A percentile compares a stretch with the other conserved stretches of the same genome.
Evolutionary conservation across 768 basidiomycete species (phyloP).

Genomic region (Leccinum sublutescens): DNA sequence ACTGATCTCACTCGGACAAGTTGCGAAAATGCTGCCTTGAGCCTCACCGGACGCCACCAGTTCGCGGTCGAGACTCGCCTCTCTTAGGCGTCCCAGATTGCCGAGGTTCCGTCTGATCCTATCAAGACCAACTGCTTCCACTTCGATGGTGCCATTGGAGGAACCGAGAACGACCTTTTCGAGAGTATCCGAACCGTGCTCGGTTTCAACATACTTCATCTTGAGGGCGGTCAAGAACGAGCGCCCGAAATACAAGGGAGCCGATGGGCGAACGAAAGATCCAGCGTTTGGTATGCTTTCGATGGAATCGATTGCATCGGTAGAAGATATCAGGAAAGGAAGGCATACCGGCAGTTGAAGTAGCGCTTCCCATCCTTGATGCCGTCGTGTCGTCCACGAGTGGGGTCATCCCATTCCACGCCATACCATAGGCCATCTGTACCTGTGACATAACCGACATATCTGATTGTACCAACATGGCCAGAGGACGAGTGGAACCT

Average conservation of each 20-base stretch:
- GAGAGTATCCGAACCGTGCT: slow-evolving; percentile 47
- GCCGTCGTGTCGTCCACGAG: slow-evolving; percentile 87
- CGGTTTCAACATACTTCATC: slow-evolving; percentile 73
- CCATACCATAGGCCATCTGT: slow-evolving; percentile 83
- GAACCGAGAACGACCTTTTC: slow-evolving; percentile 77
- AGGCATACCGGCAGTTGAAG: slow-evolving; percentile 69
- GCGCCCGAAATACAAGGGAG: slow-evolving; percentile 53
- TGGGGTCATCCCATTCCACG: slow-evolving; percentile 92
- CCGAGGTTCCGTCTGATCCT: slow-evolving; percentile 73
- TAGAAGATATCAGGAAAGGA: slow-evolving; percentile 10
- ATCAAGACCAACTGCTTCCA: slow-evolving; percentile 82
- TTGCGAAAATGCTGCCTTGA: slow-evolving; percentile 49
- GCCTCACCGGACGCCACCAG: slow-evolving; percentile 53
- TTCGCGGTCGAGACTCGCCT: slow-evolving; percentile 77
- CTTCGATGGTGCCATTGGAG: slow-evolving; percentile 77
- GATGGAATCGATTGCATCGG: slow-evolving; percentile 6
- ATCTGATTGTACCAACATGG: slow-evolving; percentile 68
- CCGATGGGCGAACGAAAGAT: slow-evolving; percentile 78
- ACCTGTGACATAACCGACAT: slow-evolving; percentile 59
- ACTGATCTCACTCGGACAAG: slow-evolving; percentile 63
- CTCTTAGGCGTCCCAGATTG: slow-evolving; percentile 62
- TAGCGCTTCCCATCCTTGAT: slow-evolving; percentile 73
- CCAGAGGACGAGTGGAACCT: slow-evolving; percentile 51
- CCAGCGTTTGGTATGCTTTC: slow-evolving; percentile 61
- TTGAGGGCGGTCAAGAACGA: slow-evolving; percentile 75